Evolutionary conservation across 2,329 filamentous ascomycete genomes (phyloP).

Genomic region (Colletotrichum sp.): DNA sequence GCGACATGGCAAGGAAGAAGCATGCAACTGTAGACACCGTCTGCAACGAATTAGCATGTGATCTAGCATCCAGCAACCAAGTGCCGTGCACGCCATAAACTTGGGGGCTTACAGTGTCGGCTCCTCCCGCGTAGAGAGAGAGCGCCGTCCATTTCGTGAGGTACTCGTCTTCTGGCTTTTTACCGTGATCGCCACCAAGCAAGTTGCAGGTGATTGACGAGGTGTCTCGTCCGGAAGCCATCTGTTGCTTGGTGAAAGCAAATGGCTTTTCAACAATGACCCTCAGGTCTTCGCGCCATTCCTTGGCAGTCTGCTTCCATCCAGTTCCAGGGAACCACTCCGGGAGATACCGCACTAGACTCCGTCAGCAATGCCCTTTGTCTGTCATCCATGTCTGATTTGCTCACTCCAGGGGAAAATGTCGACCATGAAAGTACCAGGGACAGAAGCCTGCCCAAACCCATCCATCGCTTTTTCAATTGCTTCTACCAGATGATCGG

Average conservation of each 20-base stretch:
- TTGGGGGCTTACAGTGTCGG: conserved; percentile 16
- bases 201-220: background rate
- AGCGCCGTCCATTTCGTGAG: conserved; percentile 6
- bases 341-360: conserved; percentile 28
- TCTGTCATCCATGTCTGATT: background rate
- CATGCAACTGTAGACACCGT: conserved; percentile 33
- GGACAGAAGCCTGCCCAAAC: background rate
- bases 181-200: background rate
- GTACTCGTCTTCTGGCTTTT: background rate
- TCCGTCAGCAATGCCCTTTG: background rate
- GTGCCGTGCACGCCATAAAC: accelerated
- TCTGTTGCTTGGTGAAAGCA: conserved; percentile 27
- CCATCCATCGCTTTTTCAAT: background rate
- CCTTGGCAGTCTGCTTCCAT: conserved; percentile 13
- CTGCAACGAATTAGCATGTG: conserved; percentile 9
- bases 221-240: background rate
- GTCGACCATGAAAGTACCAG: conserved; percentile 11
- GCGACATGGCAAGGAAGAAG: conserved; percentile 53
- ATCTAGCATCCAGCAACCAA: conserved; percentile 13
- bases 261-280: conserved; percentile 9
- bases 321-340: conserved; percentile 19
- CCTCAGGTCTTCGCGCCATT: background rate
- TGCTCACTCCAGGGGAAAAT: conserved; percentile 1
- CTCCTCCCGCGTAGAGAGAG: conserved; percentile 9
- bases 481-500: background rate